A percentile compares a stretch with the other conserved stretches of the same genome.
Evolutionary conservation across 306 rosid species (phyloP).

Genomic region (Dalbergia oliveri): DNA sequence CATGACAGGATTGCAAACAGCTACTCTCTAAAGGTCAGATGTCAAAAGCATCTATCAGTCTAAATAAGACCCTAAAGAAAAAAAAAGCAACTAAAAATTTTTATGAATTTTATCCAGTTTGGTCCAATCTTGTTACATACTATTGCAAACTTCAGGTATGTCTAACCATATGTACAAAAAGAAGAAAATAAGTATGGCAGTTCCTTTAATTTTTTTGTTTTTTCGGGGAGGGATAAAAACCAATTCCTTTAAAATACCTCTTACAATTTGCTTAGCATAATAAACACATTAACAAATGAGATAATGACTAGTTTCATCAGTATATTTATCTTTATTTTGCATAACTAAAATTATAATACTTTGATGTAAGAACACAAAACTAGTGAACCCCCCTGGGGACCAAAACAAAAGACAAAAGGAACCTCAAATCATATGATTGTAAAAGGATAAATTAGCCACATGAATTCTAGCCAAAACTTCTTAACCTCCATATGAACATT

Average conservation of each 20-base stretch:
- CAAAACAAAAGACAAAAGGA: background rate
- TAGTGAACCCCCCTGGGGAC: no score
- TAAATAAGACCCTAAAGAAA: constrained; percentile 7
- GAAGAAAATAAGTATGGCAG: constrained; percentile 1
- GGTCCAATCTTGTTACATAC: background rate
- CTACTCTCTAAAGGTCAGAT: constrained; percentile 66
- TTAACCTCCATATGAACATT: no score
- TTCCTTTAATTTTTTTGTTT: no score
- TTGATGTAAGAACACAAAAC: background rate
- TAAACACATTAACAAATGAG: background rate
- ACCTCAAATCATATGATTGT: background rate
- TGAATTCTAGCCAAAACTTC: background rate
- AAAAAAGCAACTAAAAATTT: background rate
- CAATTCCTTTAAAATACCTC: constrained; percentile 8
- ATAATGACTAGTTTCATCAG: constrained; percentile 17
- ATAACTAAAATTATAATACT: background rate
- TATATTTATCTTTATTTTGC: constrained; percentile 31
- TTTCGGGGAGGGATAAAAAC: no score
- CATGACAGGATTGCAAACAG: constrained; percentile 95
- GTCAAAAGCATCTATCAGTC: constrained; percentile 40
- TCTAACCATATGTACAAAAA: background rate
- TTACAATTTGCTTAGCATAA: constrained; percentile 5
- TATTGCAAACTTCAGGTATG: constrained; percentile 18
- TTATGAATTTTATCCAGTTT: constrained; percentile 21
- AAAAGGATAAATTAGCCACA: background rate